Evolutionary conservation across 2,329 filamentous ascomycete genomes (phyloP), one percentile per base, ranked within the genome.

Genomic region (Hypoxylon sp.): DNA sequence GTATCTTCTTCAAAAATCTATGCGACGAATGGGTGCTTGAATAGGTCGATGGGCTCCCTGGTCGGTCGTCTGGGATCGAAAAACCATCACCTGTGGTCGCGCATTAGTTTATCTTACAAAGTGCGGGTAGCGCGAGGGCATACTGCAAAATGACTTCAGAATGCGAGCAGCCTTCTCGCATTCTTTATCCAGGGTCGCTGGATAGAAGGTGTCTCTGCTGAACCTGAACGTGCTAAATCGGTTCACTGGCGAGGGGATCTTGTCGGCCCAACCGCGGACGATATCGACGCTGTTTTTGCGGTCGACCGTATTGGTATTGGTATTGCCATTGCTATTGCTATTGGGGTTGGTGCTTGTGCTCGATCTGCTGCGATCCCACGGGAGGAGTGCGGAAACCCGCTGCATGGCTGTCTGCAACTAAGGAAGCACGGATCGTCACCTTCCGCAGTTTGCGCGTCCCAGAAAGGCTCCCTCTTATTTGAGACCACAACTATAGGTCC

Each of bases 161-260:
- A 97, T 97, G 60, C 93, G 86, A 63, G 93, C 93, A 48, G 93
- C 92, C 81, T 97, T 97, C 80, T 97, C 93, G 78, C 91, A 92
- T 82, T 97, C 94, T 71, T 91, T 90, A 76, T 97, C 94, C 53
- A 97, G 83, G 1, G 90, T 91, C 30, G 91, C 91, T 2, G 93
- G 93, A 92, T 92, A 96, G 74, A 95, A 95, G 22, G 91, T 89
- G 77, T 96, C 92, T 28, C 85, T 85, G 61, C 89, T 89, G 32
- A 92, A 79, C 70, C 87, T 73, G 30, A 73, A 89, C 76, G 92
- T 90, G 57, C 87, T 89, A 48, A 91, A 77, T 62, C 83, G 86
- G 73, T 91, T 92, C 68, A 91, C 85, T 2, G 90, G 89, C 36
- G 87, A 83, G 63, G 89, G 87, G 65, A 82, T 76, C 77, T 79